Base-by-base conservation (phyloP, 1,284 basidiomycete genomes). In the Coriolopsis trogii region DNA sequence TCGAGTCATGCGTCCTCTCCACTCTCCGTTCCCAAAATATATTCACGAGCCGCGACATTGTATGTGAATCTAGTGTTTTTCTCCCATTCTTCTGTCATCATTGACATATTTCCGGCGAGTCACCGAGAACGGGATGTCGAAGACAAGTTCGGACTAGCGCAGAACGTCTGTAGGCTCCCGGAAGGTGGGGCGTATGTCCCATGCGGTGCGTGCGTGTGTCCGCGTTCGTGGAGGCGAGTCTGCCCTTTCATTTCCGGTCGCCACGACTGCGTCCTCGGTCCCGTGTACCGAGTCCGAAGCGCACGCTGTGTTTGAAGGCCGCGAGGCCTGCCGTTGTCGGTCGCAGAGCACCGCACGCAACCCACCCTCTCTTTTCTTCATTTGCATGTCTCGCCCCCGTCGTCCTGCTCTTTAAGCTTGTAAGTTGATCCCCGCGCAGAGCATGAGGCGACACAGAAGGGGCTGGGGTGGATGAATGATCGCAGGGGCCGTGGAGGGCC, bases 221-320 rank as follows among this genome's bases (percentile, higher is more conserved):
- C 20, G 33, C 33, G n/a, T 26, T 33, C 12, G 15, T 25, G 21
- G 43, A 30, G 33, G 16, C 25, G 29, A 25, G n/a, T 23, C 24
- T 16, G 15, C 26, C 12, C 26, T 12, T 49, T 57, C 51, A 57
- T 57, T 24, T 57, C 55, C 55, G 55, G 56, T 54, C 49, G 46
- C 41, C 49, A 55, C 21, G 46, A 39, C 46, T 42, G 49, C 44
- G 49, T 44, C 21, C 30, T 52, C 56, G 56, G 52, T 49, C 43
- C 52, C 56, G 56, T 41, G 28, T 23, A 26, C 13, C 31, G 40
- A 42, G 43, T 34, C 24, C 33, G 26, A 4, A 13, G 6, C 10
- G 25, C 10, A 7, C 21, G 29, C 20, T 29, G 25, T 20, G 15
- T 24, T 25, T 31, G 30, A 28, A 24, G 18, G 30, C 34, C 34